phyloP scores from a whole-genome alignment of 176 grass and related monocot genomes.

The Neostapfia colusana region DNA sequence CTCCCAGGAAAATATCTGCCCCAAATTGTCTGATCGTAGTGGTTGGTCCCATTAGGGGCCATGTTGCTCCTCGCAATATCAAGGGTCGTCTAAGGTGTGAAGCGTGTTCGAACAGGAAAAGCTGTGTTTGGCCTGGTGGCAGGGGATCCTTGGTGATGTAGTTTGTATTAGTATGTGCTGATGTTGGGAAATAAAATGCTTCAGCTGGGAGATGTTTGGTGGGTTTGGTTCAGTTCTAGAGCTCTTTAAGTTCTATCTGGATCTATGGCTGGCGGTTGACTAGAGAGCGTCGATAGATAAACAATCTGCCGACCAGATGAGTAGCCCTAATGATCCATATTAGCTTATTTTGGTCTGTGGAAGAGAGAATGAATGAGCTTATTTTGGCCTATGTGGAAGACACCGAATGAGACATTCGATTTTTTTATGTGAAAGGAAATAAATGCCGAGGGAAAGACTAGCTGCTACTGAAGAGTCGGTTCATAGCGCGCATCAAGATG shows the following conservation, averaged over 20 bases:
- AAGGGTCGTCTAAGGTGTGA: neutral
- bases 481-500: too few species aligned
- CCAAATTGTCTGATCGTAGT: neutral
- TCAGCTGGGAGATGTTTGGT: neutral
- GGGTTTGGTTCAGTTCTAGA: neutral
- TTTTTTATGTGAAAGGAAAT: too few species aligned
- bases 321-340: too few species aligned
- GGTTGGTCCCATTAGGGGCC: neutral
- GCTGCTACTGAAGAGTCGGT: too few species aligned
- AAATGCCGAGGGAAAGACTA: too few species aligned
- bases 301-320: too few species aligned
- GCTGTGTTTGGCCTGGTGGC: neutral
- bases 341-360: too few species aligned
- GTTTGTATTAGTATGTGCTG: neutral
- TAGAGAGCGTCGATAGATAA: neutral
- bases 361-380: too few species aligned
- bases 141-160: neutral
- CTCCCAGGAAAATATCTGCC: neutral
- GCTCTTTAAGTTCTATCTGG: too few species aligned
- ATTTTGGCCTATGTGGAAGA: too few species aligned
- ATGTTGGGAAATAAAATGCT: neutral
- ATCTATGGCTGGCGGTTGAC: too few species aligned
- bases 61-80: neutral
- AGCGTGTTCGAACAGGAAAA: neutral
- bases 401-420: too few species aligned